Evolutionary conservation across 805 yeast species (phyloP).

Genomic region (Cyberlindnera sargentensis): DNA sequence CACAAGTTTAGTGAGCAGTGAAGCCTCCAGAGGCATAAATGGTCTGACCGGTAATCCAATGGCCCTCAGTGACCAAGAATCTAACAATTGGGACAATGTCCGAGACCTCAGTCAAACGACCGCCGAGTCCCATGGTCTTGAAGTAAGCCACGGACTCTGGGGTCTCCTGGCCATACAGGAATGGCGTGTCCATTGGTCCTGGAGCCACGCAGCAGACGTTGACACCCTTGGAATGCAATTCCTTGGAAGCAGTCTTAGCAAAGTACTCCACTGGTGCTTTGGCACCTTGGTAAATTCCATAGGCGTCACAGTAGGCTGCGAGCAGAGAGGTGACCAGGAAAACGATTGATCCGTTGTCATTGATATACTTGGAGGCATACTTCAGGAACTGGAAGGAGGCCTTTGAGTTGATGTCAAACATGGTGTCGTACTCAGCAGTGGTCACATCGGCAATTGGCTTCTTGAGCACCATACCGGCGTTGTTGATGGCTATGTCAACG

Average conservation of each 20-base stretch:
- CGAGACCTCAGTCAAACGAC: conserved; percentile 46
- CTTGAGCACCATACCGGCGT: conserved; percentile 61
- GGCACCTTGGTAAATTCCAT: conserved; percentile 48
- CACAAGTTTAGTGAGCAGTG: conserved; percentile 42
- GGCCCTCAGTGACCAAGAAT: conserved; percentile 57
- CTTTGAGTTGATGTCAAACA: conserved; percentile 50
- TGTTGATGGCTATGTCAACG: conserved; percentile 59
- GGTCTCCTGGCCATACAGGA: conserved; percentile 55
- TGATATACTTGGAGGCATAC: conserved; percentile 45
- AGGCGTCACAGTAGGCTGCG: conserved; percentile 55
- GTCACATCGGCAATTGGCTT: conserved; percentile 47
- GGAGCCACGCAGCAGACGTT: conserved; percentile 54
- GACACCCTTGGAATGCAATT: conserved; percentile 37
- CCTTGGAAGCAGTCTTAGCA: conserved; percentile 48
- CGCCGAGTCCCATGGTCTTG: conserved; percentile 42
- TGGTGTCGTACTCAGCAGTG: conserved; percentile 46
- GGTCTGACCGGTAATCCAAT: conserved; percentile 69
- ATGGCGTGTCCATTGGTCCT: conserved; percentile 64
- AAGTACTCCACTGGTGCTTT: conserved; percentile 51
- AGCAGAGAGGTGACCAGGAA: conserved; percentile 55
- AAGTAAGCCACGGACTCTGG: conserved; percentile 45
- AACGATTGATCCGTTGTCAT: conserved; percentile 47
- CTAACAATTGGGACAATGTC: conserved; percentile 60
- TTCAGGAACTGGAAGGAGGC: conserved; percentile 56
- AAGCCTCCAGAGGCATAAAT: conserved; percentile 59